Conservation (phyloP, 192 early-diverging fungal species). For the Backusella mclennaniae region DNA sequence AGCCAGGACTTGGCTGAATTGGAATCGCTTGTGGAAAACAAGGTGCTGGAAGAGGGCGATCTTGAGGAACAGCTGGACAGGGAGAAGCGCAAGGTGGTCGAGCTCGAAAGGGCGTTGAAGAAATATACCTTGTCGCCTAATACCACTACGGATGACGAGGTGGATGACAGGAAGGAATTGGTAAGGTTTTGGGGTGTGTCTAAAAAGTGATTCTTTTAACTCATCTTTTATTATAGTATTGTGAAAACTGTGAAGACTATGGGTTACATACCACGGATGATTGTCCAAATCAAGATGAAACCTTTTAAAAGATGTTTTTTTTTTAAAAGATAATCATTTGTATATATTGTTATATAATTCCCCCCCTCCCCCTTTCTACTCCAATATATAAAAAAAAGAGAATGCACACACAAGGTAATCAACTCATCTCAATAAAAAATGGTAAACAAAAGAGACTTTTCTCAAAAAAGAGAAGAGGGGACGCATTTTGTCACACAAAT, state of each 20-base stretch:
- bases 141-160: neutral
- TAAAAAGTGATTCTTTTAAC: neutral
- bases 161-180: neutral
- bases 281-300: slow-evolving; percentile 72
- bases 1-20: slow-evolving; percentile 65
- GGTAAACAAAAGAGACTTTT: too few relatives aligned
- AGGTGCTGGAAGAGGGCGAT: slow-evolving; percentile 69
- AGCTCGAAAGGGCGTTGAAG: slow-evolving; percentile 44
- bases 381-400: too few relatives aligned
- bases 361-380: too few relatives aligned
- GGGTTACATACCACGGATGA: slow-evolving; percentile 64
- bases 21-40: slow-evolving; percentile 71
- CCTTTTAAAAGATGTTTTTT: slow-evolving; percentile 43
- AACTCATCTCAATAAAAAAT: too few relatives aligned
- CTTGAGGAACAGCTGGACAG: slow-evolving; percentile 54
- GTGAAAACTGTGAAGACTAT: slow-evolving; percentile 77
- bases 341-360: neutral
- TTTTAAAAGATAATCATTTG: too few relatives aligned
- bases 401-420: too few relatives aligned
- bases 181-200: neutral
- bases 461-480: too few relatives aligned
- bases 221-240: slow-evolving; percentile 46
- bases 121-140: neutral
- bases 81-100: slow-evolving; percentile 41
- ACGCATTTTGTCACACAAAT: too few relatives aligned